Percentiles rank a stretch among this genome's conserved stretches.
These are phyloP conservation scores for Wickerhamiella pararugosa DNA, from an alignment of 1,139 yeast species.

Conservation along the genomic window DNA sequence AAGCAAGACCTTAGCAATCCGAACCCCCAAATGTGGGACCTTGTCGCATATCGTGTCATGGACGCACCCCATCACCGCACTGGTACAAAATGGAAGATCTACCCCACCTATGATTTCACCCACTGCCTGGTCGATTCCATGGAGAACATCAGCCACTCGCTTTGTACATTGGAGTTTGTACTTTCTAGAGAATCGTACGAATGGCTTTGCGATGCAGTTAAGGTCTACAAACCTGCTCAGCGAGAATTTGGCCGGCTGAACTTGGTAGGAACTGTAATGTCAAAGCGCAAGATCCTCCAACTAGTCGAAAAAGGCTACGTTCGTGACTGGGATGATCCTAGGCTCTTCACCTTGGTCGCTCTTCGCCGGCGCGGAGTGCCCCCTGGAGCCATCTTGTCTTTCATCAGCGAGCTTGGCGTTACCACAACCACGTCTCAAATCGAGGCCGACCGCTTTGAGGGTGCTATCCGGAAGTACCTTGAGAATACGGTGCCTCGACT, in stretches of 20 bases:
- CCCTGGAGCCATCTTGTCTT: conserved; percentile 93
- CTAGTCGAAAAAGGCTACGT: conserved; percentile 70
- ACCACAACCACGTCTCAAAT: conserved; percentile 87
- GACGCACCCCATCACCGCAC: conserved; percentile 92
- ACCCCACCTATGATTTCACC: conserved; percentile 97
- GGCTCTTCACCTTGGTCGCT: conserved; percentile 87
- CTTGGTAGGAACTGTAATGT: conserved; percentile 84
- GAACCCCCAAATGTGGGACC: conserved; percentile 99
- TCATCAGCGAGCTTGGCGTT: conserved; percentile 91
- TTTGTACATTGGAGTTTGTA: conserved; percentile 90
- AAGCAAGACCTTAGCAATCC: conserved; percentile 86
- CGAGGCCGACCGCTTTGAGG: conserved; percentile 79
- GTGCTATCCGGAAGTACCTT: conserved; percentile 70
- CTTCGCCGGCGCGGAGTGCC: conserved; percentile 96
- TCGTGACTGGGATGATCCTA: conserved; percentile 97
- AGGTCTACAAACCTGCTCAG: conserved; percentile 95
- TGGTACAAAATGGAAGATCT: conserved; percentile 92
- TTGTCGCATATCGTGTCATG: conserved; percentile 93
- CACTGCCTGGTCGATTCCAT: conserved; percentile 97
- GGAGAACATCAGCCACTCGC: conserved; percentile 87
- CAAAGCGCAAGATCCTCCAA: conserved; percentile 90
- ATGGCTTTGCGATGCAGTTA: conserved; percentile 94
- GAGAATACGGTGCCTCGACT: conserved; percentile 89
- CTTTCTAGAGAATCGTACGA: conserved; percentile 90
- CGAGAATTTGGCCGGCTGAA: conserved; percentile 95